A percentile compares a stretch with the other conserved stretches of the same genome.
These are phyloP conservation scores for Fomitopsis palustris DNA, from an alignment of 1,284 basidiomycete species.

Conservation along the genomic window DNA sequence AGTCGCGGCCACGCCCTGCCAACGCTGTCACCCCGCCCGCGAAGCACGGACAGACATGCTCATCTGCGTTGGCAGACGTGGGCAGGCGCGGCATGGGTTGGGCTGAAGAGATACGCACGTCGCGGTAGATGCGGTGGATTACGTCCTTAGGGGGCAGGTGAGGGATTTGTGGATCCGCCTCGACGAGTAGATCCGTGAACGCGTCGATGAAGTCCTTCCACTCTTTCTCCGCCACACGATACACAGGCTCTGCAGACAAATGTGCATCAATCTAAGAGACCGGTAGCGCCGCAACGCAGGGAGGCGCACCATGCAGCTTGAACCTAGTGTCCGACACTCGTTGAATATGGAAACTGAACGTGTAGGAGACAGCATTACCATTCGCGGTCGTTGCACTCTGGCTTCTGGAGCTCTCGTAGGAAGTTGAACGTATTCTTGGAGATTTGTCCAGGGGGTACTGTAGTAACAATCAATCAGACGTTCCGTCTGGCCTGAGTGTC, in stretches of 20 bases:
- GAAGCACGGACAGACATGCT: not conserved
- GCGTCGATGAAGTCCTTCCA: constrained; percentile 81
- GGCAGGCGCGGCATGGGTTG: not conserved
- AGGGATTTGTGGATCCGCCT: constrained; percentile 79
- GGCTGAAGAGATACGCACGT: constrained; percentile 44
- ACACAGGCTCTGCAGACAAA: constrained; percentile 65
- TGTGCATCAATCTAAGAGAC: not conserved
- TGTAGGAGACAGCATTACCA: constrained; percentile 51
- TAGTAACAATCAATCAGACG: not conserved
- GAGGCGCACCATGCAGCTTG: constrained; percentile 58
- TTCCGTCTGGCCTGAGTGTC: not conserved
- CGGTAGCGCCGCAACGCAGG: not conserved
- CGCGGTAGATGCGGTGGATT: constrained; percentile 81
- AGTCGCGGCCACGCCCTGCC: not conserved
- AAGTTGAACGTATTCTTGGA: constrained; percentile 85
- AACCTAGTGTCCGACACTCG: constrained; percentile 46
- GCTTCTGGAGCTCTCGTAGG: constrained; percentile 65
- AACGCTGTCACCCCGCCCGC: not conserved
- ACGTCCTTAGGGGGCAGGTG: constrained; percentile 84
- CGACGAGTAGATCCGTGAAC: constrained; percentile 63
- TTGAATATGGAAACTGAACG: not conserved
- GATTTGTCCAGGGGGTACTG: constrained; percentile 83
- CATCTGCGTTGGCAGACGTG: not conserved
- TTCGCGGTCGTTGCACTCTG: constrained; percentile 81
- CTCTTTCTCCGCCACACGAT: constrained; percentile 79